A percentile compares a stretch with the other conserved stretches of the same genome.
These are phyloP conservation scores for Lentinula lateritia DNA, from an alignment of 768 basidiomycete species.

Conservation along the genomic window DNA sequence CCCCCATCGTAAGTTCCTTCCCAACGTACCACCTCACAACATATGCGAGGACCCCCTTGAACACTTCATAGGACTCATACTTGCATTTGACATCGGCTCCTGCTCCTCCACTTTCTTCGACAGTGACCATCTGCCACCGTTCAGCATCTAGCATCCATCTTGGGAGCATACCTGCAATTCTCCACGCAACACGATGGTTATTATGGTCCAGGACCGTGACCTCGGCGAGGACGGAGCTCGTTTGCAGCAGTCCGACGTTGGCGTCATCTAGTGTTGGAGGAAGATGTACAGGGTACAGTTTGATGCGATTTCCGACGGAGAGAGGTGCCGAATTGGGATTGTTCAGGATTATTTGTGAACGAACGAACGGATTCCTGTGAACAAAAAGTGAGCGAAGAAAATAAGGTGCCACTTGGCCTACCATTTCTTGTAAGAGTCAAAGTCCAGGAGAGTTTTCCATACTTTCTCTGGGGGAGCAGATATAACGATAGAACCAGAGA, in stretches of 20 bases:
- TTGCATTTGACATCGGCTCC: slow-evolving; percentile 30
- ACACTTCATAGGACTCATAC: slow-evolving; percentile 64
- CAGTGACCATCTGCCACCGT: slow-evolving; percentile 60
- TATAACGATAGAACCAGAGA: slow-evolving; percentile 25
- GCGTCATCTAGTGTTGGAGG: slow-evolving; percentile 52
- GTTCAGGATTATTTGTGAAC: neutral
- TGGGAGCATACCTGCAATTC: slow-evolving; percentile 28
- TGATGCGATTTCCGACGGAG: slow-evolving; percentile 37
- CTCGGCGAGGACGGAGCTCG: slow-evolving; percentile 32
- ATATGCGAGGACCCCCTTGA: slow-evolving; percentile 51
- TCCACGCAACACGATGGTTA: slow-evolving; percentile 56
- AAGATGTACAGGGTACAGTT: slow-evolving; percentile 49
- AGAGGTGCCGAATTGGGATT: neutral
- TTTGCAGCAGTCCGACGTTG: slow-evolving; percentile 22
- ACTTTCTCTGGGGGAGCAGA: slow-evolving; percentile 35
- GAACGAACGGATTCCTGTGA: slow-evolving; percentile 62
- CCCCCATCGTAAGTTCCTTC: slow-evolving; percentile 36
- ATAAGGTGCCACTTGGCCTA: slow-evolving; percentile 13
- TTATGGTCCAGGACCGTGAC: slow-evolving; percentile 50
- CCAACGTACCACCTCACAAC: slow-evolving; percentile 40
- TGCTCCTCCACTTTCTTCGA: slow-evolving; percentile 37
- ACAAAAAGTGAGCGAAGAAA: neutral
- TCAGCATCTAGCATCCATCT: slow-evolving; percentile 45
- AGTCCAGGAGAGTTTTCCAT: slow-evolving; percentile 35
- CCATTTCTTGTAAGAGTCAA: slow-evolving; percentile 60